Percentiles rank a stretch among this genome's conserved stretches.
Evolutionary conservation across 805 yeast genomes (phyloP).

Genomic region (Suhomyces xylopsoci): DNA sequence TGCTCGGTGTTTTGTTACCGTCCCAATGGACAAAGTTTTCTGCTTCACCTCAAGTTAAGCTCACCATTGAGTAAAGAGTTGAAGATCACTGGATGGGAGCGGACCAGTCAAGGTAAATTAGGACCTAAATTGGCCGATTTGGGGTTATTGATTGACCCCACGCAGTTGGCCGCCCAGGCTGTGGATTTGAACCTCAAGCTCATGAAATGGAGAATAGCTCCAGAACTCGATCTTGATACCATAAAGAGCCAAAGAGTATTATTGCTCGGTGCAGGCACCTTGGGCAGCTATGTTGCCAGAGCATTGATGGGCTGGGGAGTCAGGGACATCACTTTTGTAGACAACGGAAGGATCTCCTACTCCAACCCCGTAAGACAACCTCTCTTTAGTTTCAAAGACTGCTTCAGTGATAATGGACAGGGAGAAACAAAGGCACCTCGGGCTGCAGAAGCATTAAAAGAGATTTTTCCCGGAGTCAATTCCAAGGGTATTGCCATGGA

Average conservation of each 20-base stretch:
- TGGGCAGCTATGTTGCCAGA: constrained; percentile 89
- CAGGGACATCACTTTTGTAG: constrained; percentile 79
- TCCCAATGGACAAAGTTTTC: constrained; percentile 17
- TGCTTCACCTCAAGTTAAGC: constrained; percentile 28
- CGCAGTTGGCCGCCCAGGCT: constrained; percentile 82
- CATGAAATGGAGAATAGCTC: constrained; percentile 96
- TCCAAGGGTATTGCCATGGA: constrained; percentile 63
- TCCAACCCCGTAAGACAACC: constrained; percentile 97
- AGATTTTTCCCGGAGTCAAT: constrained; percentile 75
- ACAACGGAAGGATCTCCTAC: constrained; percentile 82
- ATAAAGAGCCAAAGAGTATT: constrained; percentile 62
- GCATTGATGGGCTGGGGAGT: constrained; percentile 95
- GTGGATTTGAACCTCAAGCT: constrained; percentile 85
- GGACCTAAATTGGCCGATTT: constrained; percentile 84
- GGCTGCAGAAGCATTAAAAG: constrained; percentile 71
- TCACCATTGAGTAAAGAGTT: constrained; percentile 2
- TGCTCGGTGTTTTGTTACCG: constrained; percentile 26
- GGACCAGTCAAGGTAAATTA: constrained; percentile 66
- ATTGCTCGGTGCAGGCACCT: constrained; percentile 92
- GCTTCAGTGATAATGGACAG: constrained; percentile 54
- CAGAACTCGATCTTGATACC: constrained; percentile 67
- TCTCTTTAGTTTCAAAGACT: constrained; percentile 76
- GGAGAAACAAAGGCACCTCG: constrained; percentile 73
- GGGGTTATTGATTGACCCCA: constrained; percentile 77
- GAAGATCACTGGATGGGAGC: constrained; percentile 85